Percentiles rank a stretch among this genome's conserved stretches.
Conservation (phyloP, 805 yeast genomes). For the Candida suzukii region DNA sequence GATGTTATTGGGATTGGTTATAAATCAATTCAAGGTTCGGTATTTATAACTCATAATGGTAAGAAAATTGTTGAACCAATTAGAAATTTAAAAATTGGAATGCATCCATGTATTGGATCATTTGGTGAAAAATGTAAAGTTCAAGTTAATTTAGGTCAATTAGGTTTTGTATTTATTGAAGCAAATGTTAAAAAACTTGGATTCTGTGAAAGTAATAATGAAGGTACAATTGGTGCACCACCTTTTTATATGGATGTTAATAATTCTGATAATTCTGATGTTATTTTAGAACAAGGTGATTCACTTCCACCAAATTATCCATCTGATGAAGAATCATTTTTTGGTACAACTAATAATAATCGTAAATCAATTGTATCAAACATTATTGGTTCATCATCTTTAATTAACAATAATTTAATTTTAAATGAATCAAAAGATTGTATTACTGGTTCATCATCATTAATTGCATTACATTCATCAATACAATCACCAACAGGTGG, state of each 20-base stretch:
- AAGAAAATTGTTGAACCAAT: conserved; percentile 43
- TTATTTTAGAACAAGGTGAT: conserved; percentile 63
- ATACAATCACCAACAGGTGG: background rate
- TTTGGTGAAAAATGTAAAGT: conserved; percentile 41
- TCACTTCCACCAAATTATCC: conserved; percentile 68
- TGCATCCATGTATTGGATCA: conserved; percentile 51
- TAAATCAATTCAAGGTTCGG: conserved; percentile 38
- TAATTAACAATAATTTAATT: background rate
- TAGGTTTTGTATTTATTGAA: conserved; percentile 85
- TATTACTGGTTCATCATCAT: conserved; percentile 3
- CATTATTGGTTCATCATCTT: background rate
- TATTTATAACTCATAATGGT: conserved; percentile 51
- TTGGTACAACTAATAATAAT: conserved; percentile 33
- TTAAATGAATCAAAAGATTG: conserved; percentile 1
- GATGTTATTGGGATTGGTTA: conserved; percentile 54
- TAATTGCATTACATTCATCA: background rate
- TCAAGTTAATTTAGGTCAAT: conserved; percentile 72
- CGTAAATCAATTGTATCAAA: background rate
- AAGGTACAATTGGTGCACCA: conserved; percentile 32
- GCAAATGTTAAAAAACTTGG: conserved; percentile 65
- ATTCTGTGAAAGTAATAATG: conserved; percentile 42
- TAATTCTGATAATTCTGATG: conserved; percentile 30
- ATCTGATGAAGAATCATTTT: conserved; percentile 53
- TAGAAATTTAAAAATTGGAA: conserved; percentile 39
- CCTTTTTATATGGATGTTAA: conserved; percentile 24